These are phyloP conservation scores for Talaromyces liani DNA, from an alignment of 495 filamentous ascomycete species.

Conservation along the genomic window DNA sequence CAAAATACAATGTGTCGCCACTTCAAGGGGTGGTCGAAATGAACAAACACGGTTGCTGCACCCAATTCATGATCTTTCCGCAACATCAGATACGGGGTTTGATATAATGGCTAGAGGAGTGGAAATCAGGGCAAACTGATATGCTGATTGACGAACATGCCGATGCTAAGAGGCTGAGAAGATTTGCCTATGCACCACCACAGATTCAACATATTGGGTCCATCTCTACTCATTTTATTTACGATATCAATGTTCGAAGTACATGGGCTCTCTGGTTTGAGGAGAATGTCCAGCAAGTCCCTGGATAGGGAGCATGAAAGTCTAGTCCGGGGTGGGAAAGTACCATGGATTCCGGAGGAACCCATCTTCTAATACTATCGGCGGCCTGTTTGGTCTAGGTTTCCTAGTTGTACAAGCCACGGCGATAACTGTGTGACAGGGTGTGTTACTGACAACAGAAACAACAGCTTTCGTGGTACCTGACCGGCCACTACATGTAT, in stretches of 20 bases:
- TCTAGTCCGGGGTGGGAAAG: not conserved
- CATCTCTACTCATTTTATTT: constrained; percentile 19
- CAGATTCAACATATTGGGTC: constrained; percentile 30
- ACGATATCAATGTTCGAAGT: constrained; percentile 12
- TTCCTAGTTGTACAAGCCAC: not conserved
- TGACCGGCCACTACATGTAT: not conserved
- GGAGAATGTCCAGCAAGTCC: constrained; percentile 10
- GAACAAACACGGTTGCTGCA: too few species aligned
- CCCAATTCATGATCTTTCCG: too few species aligned
- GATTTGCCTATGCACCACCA: constrained; percentile 25
- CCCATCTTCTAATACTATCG: not conserved
- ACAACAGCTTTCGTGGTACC: not conserved
- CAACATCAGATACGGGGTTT: constrained; percentile 11
- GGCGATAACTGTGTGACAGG: not conserved
- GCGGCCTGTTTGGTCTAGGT: not conserved
- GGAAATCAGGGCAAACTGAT: constrained; percentile 22
- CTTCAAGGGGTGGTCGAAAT: too few species aligned
- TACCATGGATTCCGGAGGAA: not conserved
- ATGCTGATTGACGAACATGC: constrained; percentile 31
- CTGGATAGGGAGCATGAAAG: constrained; percentile 12
- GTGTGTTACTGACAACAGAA: not conserved
- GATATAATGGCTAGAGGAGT: constrained; percentile 14
- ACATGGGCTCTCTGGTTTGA: constrained; percentile 17
- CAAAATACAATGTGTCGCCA: too few species aligned
- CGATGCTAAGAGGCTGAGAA: constrained; percentile 14